A percentile compares a stretch with the other conserved stretches of the same genome.
phyloP scores from a whole-genome alignment of 2,329 filamentous ascomycete species.

The Ophiocordyceps sinensis region DNA sequence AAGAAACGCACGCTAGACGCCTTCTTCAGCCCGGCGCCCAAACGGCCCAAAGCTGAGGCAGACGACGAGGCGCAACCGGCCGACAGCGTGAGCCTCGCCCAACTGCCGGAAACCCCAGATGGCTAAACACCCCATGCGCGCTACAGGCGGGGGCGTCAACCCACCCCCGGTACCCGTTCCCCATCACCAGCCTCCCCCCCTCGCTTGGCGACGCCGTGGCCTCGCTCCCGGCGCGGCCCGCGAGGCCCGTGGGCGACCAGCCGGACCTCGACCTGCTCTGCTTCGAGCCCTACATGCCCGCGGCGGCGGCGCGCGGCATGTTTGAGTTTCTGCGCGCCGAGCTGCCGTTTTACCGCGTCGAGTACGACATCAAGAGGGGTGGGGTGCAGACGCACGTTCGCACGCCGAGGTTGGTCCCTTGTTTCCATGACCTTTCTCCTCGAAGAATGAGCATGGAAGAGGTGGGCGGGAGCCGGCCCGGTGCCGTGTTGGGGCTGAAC shows the following conservation, averaged over 20 bases:
- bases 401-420: constrained; percentile 32
- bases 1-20: constrained; percentile 45
- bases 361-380: constrained; percentile 57
- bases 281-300: constrained; percentile 58
- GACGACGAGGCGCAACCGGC: not conserved
- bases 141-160: constrained; percentile 8
- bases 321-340: constrained; percentile 60
- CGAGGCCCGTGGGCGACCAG: constrained; percentile 46
- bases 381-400: constrained; percentile 45
- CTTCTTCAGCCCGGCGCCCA: constrained; percentile 38
- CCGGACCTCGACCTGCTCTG: constrained; percentile 60
- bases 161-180: constrained; percentile 34
- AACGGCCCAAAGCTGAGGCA: constrained; percentile 9
- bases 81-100: not conserved
- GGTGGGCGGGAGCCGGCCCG: no score
- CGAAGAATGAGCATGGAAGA: not conserved
- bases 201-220: constrained; percentile 23
- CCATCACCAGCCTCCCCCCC: constrained; percentile 28
- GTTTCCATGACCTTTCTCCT: no score
- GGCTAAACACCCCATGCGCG: not conserved
- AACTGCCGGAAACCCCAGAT: not conserved
- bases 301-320: constrained; percentile 37
- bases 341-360: constrained; percentile 62
- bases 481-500: no score
- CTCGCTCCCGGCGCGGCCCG: constrained; percentile 35